Conservation (phyloP, 345 rosid species). For the Camelina neglecta region DNA sequence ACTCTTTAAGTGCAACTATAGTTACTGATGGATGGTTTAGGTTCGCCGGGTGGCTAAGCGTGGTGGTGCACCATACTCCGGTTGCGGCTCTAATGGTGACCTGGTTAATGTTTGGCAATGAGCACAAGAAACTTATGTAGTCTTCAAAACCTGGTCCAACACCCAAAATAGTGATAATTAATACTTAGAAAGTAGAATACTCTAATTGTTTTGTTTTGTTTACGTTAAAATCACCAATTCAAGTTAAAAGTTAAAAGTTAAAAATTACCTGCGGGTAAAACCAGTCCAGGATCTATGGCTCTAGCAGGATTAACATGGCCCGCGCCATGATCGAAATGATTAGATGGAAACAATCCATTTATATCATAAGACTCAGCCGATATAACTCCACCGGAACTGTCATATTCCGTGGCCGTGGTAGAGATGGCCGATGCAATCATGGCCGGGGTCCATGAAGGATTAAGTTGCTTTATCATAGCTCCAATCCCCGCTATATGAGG, state of each 20-base stretch:
- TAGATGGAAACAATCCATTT: conserved; percentile 49
- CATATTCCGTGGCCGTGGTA: conserved; percentile 65
- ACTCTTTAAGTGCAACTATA: conserved; percentile 54
- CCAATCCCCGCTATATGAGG: conserved; percentile 80
- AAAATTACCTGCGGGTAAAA: conserved; percentile 59
- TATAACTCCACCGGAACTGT: conserved; percentile 58
- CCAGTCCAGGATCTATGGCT: conserved; percentile 84
- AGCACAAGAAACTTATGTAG: conserved; percentile 72
- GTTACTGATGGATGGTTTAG: conserved; percentile 83
- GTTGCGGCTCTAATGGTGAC: conserved; percentile 51
- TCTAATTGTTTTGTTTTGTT: neutral
- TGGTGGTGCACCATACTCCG: conserved; percentile 55
- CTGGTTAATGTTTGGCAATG: conserved; percentile 56
- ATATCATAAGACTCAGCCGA: conserved; percentile 54
- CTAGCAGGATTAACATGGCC: conserved; percentile 70
- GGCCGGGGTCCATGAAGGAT: conserved; percentile 80
- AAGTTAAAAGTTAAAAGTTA: neutral
- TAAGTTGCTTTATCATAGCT: conserved; percentile 68
- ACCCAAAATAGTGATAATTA: neutral
- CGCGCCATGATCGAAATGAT: conserved; percentile 71
- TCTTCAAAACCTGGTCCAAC: conserved; percentile 61
- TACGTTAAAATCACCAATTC: neutral
- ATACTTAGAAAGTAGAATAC: neutral
- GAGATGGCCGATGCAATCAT: conserved; percentile 84
- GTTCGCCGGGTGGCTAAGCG: conserved; percentile 60